Evolutionary conservation across 192 early-diverging fungal genomes (phyloP).

Genomic region (Mortierella claussenii): DNA sequence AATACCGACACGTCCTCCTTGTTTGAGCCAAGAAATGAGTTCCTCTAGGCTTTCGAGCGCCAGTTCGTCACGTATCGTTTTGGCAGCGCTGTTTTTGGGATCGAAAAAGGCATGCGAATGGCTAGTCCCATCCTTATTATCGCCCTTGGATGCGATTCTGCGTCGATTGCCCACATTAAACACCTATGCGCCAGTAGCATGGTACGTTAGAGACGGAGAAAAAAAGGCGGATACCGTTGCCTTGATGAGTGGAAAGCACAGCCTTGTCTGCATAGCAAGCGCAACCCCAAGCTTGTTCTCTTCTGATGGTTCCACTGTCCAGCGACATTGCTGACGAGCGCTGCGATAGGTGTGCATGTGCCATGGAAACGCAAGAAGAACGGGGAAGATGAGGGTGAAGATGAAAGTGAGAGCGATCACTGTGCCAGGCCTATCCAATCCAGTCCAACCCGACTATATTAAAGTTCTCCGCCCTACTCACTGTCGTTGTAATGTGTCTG

Average conservation of each 20-base stretch:
- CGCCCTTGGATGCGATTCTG: conserved; percentile 68
- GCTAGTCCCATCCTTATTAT: conserved; percentile 53
- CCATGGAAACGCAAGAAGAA: no score
- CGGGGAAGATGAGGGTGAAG: no score
- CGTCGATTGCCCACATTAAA: conserved; percentile 98
- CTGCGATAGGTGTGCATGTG: no score
- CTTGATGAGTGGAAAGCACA: no score
- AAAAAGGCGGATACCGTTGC: no score
- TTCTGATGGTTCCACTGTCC: no score
- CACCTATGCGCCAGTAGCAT: conserved; percentile 65
- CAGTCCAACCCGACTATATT: background rate
- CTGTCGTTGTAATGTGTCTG: background rate
- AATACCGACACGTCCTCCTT: conserved; percentile 88
- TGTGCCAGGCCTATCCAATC: background rate
- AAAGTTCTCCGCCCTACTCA: conserved; percentile 34
- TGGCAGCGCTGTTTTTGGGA: conserved; percentile 82
- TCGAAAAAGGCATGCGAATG: conserved; percentile 96
- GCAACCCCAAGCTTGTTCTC: no score
- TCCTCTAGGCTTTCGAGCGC: conserved; percentile 95
- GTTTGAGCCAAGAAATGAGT: conserved; percentile 87
- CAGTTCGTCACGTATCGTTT: conserved; percentile 82
- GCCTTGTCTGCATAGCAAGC: no score
- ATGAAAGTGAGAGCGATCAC: background rate
- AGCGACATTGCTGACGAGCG: no score
- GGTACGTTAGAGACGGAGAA: conserved; percentile 37